Base-by-base conservation (phyloP, 768 basidiomycete species). In the Termitomyces sp. region DNA sequence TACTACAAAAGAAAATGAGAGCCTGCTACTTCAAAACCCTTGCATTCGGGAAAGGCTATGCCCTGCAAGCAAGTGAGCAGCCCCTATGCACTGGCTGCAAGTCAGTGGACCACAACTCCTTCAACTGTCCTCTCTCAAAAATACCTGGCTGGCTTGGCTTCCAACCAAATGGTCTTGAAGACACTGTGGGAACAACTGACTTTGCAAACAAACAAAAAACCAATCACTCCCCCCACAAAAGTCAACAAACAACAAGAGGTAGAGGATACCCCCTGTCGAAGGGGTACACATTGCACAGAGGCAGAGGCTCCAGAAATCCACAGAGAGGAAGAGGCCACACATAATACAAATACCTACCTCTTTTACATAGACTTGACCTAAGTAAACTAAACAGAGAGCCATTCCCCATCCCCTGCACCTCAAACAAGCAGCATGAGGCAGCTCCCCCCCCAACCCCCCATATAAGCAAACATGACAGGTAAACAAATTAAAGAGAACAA, bases 141-240 rank as follows among this genome's bases (percentile, higher is more conserved):
- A 8, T 52, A 0, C 51, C 36, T 0, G 51, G 51, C 0, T 52
- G 51, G 51, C 36, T 52, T 0, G n/a, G 51, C 4, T 52, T 5
- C 34, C 5, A 6, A 2, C 51, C 20, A 1, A 5, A 14, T 0
- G 6, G 36, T 2, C 50, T 7, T 9, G 17, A 9, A 7, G 4
- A 20, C 5, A 52, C 2, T 2, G n/a, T 20, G 2, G 5, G 9
- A 0, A 8, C 20, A 5, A 52, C n/a, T 0, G 36, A 52, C n/a
- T 52, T 52, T 2, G 8, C 2, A 0, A 34, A 52, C 11, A 2
- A 51, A 0, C 2, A 36, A 2, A 31, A 14, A 11, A 2, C 1
- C 0, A 11, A 31, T 10, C 2, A 0, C 5, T 2, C 5, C 4
- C 12, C 1, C 1, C 11, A 14, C 1, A 2, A 15, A 15, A 42